phyloP scores from a whole-genome alignment of 257 asterid genomes.

The Plantago major region DNA sequence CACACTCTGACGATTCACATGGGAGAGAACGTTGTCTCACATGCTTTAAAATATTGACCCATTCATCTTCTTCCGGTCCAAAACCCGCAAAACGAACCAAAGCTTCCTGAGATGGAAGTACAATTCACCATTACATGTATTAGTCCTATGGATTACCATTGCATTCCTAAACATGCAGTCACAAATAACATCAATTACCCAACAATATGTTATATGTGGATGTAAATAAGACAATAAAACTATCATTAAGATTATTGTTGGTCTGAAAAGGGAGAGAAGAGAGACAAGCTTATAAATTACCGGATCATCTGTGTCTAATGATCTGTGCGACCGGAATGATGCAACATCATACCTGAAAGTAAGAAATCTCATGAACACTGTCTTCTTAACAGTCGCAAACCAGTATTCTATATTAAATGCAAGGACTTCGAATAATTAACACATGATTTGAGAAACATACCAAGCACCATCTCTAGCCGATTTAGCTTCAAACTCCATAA shows the following conservation, averaged over 20 bases:
- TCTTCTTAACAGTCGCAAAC: conserved; percentile 3
- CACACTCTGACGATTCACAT: conserved; percentile 94
- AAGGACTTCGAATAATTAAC: not conserved
- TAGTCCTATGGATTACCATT: not conserved
- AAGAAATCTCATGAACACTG: conserved; percentile 11
- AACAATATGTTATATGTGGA: conserved; percentile 12
- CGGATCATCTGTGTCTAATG: conserved; percentile 73
- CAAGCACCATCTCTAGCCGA: conserved; percentile 99
- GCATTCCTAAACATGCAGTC: not conserved
- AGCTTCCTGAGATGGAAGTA: conserved; percentile 67
- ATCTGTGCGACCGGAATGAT: conserved; percentile 59
- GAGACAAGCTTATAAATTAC: conserved; percentile 46
- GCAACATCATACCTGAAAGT: conserved; percentile 79
- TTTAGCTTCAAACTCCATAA: conserved; percentile 91
- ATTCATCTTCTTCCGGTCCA: conserved; percentile 94
- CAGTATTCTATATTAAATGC: not conserved
- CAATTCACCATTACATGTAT: conserved; percentile 10
- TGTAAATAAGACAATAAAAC: conserved; percentile 11
- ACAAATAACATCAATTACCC: conserved; percentile 12
- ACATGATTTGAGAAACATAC: conserved; percentile 36
- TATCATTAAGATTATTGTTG: conserved; percentile 16
- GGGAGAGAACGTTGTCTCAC: conserved; percentile 95
- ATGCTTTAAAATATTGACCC: conserved; percentile 78
- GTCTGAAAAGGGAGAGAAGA: not conserved
- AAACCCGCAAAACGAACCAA: conserved; percentile 95